Evolutionary conservation across 257 asterid genomes (phyloP).

Genomic region (Cynanchum wilfordii): DNA sequence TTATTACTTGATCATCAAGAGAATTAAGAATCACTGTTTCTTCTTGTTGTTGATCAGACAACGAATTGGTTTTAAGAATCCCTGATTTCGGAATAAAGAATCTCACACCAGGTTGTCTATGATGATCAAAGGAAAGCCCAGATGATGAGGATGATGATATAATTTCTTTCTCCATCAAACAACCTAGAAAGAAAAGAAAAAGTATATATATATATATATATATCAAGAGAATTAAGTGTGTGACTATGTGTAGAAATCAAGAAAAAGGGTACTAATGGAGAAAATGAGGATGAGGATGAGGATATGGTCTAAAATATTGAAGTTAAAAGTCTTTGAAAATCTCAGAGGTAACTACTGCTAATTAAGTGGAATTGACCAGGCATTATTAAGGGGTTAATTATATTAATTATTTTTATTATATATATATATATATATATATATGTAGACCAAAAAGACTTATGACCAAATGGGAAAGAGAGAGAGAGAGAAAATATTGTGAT

Average conservation of each 20-base stretch:
- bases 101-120: background rate
- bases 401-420: too few relatives aligned
- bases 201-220: too few relatives aligned
- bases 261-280: background rate
- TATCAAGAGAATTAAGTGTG: background rate
- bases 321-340: conserved; percentile 4
- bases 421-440: too few relatives aligned
- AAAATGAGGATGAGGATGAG: background rate
- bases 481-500: conserved; percentile 1
- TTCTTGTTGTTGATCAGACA: conserved; percentile 2
- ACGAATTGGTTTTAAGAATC: background rate
- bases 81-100: background rate
- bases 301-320: background rate
- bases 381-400: conserved; percentile 11
- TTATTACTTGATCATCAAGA: conserved; percentile 21
- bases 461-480: conserved; percentile 34
- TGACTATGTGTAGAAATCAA: background rate
- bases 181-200: too few relatives aligned
- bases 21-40: conserved; percentile 30
- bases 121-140: background rate
- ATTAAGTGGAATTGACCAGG: conserved; percentile 12
- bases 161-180: background rate
- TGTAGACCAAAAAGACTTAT: conserved; percentile 15
- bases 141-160: background rate
- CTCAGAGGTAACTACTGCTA: background rate